Percentiles rank a stretch among this genome's conserved stretches.
Evolutionary conservation across 2,329 filamentous ascomycete genomes (phyloP).

Genomic region (Pseudogymnoascus pannorum): DNA sequence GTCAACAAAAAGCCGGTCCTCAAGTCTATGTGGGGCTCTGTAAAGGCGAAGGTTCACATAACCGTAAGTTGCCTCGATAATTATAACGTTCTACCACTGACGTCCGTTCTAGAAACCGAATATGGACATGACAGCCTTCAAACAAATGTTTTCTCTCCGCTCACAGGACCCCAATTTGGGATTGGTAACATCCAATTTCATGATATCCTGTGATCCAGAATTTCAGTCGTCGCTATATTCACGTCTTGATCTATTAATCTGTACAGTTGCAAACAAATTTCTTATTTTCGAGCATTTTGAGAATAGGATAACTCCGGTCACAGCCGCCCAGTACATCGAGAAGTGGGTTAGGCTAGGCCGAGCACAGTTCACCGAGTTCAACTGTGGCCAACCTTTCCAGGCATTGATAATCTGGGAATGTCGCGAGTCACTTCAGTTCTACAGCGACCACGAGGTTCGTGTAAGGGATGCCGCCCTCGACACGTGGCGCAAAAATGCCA

Average conservation of each 20-base stretch:
- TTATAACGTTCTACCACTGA: background rate
- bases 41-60: slow-evolving; percentile 2
- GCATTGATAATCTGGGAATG: slow-evolving; percentile 39
- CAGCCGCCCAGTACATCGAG: slow-evolving; percentile 21
- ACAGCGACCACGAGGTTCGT: slow-evolving; percentile 34
- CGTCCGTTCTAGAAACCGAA: background rate
- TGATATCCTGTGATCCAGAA: slow-evolving; percentile 5
- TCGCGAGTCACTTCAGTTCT: slow-evolving; percentile 38
- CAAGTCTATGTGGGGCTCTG: slow-evolving; percentile 3
- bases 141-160: slow-evolving; percentile 1
- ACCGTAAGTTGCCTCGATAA: background rate
- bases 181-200: slow-evolving; percentile 3
- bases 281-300: slow-evolving; percentile 35
- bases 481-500: slow-evolving; percentile 40
- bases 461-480: slow-evolving; percentile 35
- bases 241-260: slow-evolving; percentile 1
- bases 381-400: slow-evolving; percentile 45
- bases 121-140: background rate
- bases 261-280: slow-evolving; percentile 34
- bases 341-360: slow-evolving; percentile 39
- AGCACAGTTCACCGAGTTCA: slow-evolving; percentile 42
- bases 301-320: slow-evolving; percentile 33
- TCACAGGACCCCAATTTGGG: background rate
- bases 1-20: background rate
- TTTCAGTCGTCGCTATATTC: background rate